phyloP scores from a whole-genome alignment of 306 rosid genomes.

The Vigna hirtella region DNA sequence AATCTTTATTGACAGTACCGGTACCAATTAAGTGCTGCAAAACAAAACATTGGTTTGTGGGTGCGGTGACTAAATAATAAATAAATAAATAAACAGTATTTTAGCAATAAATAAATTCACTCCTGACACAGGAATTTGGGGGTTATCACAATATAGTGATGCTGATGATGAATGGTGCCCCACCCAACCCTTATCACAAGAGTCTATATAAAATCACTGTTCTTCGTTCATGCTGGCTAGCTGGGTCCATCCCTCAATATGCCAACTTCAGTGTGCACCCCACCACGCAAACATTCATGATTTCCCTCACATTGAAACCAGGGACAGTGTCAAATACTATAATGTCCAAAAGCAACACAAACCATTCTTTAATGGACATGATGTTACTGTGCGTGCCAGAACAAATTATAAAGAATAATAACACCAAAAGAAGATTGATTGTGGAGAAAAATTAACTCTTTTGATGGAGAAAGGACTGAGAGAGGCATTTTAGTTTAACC shows the following conservation, averaged over 20 bases:
- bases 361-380: constrained; percentile 32
- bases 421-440: background rate
- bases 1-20: background rate
- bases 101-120: constrained; percentile 15
- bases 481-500: constrained; percentile 4
- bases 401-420: background rate
- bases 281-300: constrained; percentile 52
- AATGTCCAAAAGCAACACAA: constrained; percentile 31
- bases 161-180: constrained; percentile 39
- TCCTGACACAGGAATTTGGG: constrained; percentile 45
- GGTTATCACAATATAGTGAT: constrained; percentile 36
- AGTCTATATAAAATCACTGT: constrained; percentile 25
- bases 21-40: constrained; percentile 33
- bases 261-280: constrained; percentile 28
- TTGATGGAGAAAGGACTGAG: constrained; percentile 3
- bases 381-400: constrained; percentile 39
- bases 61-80: background rate
- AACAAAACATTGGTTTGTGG: constrained; percentile 6
- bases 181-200: constrained; percentile 21
- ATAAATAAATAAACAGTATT: background rate
- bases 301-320: constrained; percentile 44
- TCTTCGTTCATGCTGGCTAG: background rate
- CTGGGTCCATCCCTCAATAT: constrained; percentile 37
- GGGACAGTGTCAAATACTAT: constrained; percentile 29
- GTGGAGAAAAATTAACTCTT: background rate